Evolutionary conservation across 768 basidiomycete species (phyloP), one percentile per base, ranked within the genome.

Genomic region (Amanita phalloides): DNA sequence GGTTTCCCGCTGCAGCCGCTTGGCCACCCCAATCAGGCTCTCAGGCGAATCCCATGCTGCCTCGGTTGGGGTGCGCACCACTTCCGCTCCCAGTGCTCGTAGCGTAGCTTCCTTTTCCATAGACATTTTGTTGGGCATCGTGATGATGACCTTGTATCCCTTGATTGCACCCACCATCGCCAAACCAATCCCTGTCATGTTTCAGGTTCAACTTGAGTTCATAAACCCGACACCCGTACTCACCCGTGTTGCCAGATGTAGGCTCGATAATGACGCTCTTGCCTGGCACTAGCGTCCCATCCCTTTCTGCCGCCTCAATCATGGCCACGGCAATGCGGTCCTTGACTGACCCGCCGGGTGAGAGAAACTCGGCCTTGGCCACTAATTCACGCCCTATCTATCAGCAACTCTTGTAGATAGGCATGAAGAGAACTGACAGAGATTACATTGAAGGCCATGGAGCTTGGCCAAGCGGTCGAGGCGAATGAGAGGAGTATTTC

Each of bases 321-420:
- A 99, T 99, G 9, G 90, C 82, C 65, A 91, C 94, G 25, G 93
- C 94, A 49, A 98, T 95, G 53, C 94, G 75, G 64, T 98, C 95
- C 70, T 99, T 99, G 54, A 97, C 86, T 2, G 88, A 92, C 2
- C 95, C 95, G 8, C 95, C 96, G 1, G 82, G 84, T 17, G 89
- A 92, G 62, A 89, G 78, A 64, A 80, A 97, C 60, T 99, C 95
- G 13, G 88, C 74, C 67, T 96, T 97, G 6, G 76, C 94, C 62
- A 95, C 89, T 94, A 55, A 17, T 38, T 17, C 33, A 48, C 14
- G 17, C 17, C 17, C 17, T 17, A 17, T 17, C 17, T 45, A 28
- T 55, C 46, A 48, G 20, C 48, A 38, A 49, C 17, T 17, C 17
- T 17, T 17, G 17, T 17, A 17, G 17, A 17, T 17, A 25, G 23